Percentiles rank a stretch among this genome's conserved stretches.
Evolutionary conservation across 352 stramenopile genomes (phyloP).

Genomic region (Globisporangium paroecandrum): DNA sequence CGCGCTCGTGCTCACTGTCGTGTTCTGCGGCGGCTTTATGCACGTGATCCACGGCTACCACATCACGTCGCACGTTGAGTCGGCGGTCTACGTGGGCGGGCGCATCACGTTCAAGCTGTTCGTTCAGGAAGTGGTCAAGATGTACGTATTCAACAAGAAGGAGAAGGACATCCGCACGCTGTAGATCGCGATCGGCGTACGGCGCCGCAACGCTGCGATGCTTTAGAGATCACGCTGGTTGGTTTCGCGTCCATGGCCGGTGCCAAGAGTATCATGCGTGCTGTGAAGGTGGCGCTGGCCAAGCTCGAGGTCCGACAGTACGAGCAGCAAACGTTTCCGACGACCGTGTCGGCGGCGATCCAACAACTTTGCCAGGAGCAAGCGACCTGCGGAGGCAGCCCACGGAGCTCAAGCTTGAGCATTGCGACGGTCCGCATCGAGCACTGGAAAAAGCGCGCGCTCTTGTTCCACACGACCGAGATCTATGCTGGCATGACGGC

Average conservation of each 20-base stretch:
- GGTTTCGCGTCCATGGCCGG: slow-evolving; percentile 23
- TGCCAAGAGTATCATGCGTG: slow-evolving; percentile 23
- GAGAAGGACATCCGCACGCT: slow-evolving; percentile 20
- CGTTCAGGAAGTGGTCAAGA: slow-evolving; percentile 22
- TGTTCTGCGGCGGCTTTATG: neutral
- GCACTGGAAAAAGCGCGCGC: slow-evolving; percentile 18
- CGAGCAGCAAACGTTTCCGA: neutral
- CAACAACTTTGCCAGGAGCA: neutral
- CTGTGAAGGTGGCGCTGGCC: slow-evolving; percentile 19
- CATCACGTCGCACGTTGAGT: neutral
- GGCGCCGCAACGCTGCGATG: slow-evolving; percentile 12
- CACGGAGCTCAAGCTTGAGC: neutral
- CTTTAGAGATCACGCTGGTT: slow-evolving; percentile 12
- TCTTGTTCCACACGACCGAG: slow-evolving; percentile 27
- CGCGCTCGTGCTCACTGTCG: neutral
- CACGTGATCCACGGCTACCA: slow-evolving; percentile 1
- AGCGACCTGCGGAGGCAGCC: neutral
- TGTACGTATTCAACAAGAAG: slow-evolving; percentile 16
- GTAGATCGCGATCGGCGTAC: slow-evolving; percentile 21
- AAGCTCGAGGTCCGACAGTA: slow-evolving; percentile 7
- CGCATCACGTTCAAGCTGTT: slow-evolving; percentile 20
- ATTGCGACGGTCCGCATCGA: neutral
- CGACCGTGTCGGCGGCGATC: slow-evolving; percentile 1
- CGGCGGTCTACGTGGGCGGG: neutral
- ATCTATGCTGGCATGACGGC: slow-evolving; percentile 25